A percentile compares a stretch with the other conserved stretches of the same genome.
Evolutionary conservation across 352 stramenopile genomes (phyloP).

Genomic region (Halophytophthora polymorphica): DNA sequence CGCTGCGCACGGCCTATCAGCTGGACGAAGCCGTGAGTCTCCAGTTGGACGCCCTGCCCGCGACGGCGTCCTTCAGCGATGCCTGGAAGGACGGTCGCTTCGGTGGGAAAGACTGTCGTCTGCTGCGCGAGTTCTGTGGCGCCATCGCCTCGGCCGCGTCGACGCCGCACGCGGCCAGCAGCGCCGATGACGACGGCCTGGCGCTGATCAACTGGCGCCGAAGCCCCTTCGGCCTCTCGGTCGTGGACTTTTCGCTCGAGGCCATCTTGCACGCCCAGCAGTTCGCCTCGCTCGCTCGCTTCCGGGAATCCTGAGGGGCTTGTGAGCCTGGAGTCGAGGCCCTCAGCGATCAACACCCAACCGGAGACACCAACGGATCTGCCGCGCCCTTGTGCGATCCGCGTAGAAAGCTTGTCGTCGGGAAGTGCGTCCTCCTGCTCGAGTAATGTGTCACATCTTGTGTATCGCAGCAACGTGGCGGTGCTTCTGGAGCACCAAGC

Average conservation of each 20-base stretch:
- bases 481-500: no score
- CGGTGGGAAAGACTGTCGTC: constrained; percentile 19
- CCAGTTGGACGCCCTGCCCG: constrained; percentile 14
- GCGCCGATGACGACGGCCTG: constrained; percentile 9
- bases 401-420: no score
- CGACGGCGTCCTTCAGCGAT: constrained; percentile 12
- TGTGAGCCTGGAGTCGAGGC: background rate
- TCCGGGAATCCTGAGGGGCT: constrained; percentile 12
- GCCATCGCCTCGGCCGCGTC: constrained; percentile 19
- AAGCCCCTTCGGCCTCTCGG: constrained; percentile 23
- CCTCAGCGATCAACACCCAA: background rate
- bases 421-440: no score
- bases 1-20: constrained; percentile 21
- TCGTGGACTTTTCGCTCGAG: constrained; percentile 30
- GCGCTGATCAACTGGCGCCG: constrained; percentile 26
- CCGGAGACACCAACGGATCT: no score
- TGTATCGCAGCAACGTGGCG: no score
- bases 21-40: constrained; percentile 25
- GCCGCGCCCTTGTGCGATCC: no score
- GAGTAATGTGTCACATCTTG: no score
- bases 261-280: constrained; percentile 21
- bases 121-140: constrained; percentile 26
- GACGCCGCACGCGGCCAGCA: constrained; percentile 7
- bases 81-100: constrained; percentile 22
- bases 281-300: constrained; percentile 17